A percentile compares a stretch with the other conserved stretches of the same genome.
These are phyloP conservation scores for Leishmania martiniquensis DNA, from an alignment of 208 protist genomes.

Conservation along the genomic window DNA sequence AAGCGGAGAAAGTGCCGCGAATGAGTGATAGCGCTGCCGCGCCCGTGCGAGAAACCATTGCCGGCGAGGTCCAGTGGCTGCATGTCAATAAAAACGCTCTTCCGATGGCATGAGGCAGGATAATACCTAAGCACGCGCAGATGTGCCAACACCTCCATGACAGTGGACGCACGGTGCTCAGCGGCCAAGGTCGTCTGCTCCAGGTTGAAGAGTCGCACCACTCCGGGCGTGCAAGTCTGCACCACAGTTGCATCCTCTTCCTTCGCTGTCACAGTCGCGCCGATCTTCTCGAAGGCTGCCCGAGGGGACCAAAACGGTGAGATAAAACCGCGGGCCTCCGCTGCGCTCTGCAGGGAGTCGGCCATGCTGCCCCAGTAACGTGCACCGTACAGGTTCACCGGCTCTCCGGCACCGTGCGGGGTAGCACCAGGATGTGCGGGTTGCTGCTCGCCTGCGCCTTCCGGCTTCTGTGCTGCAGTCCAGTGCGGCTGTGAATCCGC, in stretches of 20 bases:
- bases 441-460: background rate
- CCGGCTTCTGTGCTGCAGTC: background rate
- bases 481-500: background rate
- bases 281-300: conserved; percentile 18
- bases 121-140: background rate
- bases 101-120: background rate
- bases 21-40: background rate
- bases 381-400: conserved; percentile 20
- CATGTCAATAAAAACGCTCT: background rate
- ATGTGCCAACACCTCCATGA: background rate
- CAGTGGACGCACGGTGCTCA: background rate
- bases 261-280: conserved; percentile 21
- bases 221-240: background rate
- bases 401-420: background rate
- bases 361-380: conserved; percentile 39
- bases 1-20: conserved; percentile 23
- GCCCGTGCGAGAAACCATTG: background rate
- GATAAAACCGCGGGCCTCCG: conserved; percentile 27
- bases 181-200: conserved; percentile 47
- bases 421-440: background rate
- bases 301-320: conserved; percentile 53
- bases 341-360: conserved; percentile 15
- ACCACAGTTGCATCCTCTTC: conserved; percentile 31
- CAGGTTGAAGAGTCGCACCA: conserved; percentile 57
- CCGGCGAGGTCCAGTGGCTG: background rate